phyloP scores from a whole-genome alignment of 495 filamentous ascomycete genomes.

The Hyphodiscus hymeniophilus region DNA sequence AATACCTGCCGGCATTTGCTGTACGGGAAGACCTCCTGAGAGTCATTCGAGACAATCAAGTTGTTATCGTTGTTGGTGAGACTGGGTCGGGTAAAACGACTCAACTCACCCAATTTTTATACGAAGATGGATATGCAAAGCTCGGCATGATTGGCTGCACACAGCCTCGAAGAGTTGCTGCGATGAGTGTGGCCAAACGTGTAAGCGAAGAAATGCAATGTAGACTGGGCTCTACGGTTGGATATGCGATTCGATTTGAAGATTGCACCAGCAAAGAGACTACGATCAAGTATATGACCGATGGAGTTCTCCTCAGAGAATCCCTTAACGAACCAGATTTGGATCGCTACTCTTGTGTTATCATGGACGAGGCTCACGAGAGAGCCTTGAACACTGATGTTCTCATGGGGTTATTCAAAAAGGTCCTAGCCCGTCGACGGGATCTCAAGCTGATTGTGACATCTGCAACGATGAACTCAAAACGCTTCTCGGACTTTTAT shows the following conservation, averaged over 20 bases:
- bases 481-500: conserved; percentile 92
- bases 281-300: conserved; percentile 98
- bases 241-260: conserved; percentile 98
- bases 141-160: conserved; percentile 90
- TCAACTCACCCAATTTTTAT: conserved; percentile 89
- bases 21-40: conserved; percentile 92
- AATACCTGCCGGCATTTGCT: conserved; percentile 93
- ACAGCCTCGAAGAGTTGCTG: conserved; percentile 88
- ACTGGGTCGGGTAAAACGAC: conserved; percentile 97
- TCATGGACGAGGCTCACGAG: conserved; percentile 99
- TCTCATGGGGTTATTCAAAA: conserved; percentile 95
- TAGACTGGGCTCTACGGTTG: conserved; percentile 78
- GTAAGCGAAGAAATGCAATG: conserved; percentile 99
- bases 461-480: conserved; percentile 97
- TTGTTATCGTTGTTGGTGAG: conserved; percentile 92
- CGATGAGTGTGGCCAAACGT: conserved; percentile 98
- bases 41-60: conserved; percentile 94
- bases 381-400: conserved; percentile 95
- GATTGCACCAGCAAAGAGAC: conserved; percentile 95
- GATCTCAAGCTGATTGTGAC: conserved; percentile 97
- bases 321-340: conserved; percentile 86
- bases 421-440: conserved; percentile 80
- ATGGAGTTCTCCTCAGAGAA: conserved; percentile 91
- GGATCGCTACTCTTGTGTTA: conserved; percentile 95
- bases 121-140: conserved; percentile 87